A percentile compares a stretch with the other conserved stretches of the same genome.
These are phyloP conservation scores for Priceomyces fermenticarens DNA, from an alignment of 805 yeast genomes.

Conservation along the genomic window DNA sequence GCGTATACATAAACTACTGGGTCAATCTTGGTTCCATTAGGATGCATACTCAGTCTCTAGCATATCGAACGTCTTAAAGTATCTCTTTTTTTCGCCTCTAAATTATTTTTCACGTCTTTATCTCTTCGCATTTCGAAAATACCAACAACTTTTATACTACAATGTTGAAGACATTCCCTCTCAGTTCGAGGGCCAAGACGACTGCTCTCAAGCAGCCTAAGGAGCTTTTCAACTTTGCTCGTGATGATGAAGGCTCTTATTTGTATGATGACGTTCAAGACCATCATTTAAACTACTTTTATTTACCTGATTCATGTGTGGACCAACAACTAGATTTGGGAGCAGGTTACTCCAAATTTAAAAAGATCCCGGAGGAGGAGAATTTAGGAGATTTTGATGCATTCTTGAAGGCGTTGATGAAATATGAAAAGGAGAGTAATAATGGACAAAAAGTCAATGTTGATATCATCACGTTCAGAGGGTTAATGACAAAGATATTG, in stretches of 20 bases:
- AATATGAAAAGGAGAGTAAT: slow-evolving; percentile 47
- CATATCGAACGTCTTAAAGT: too few species aligned
- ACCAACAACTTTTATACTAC: too few species aligned
- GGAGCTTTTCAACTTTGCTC: slow-evolving; percentile 67
- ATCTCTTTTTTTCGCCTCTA: too few species aligned
- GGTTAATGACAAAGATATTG: slow-evolving; percentile 72
- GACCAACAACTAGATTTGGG: slow-evolving; percentile 59
- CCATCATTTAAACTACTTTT: slow-evolving; percentile 62
- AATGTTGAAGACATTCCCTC: slow-evolving; percentile 36
- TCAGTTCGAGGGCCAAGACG: slow-evolving; percentile 51
- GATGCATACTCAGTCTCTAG: too few species aligned
- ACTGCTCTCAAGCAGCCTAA: slow-evolving; percentile 83
- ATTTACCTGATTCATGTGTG: slow-evolving; percentile 72
- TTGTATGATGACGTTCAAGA: slow-evolving; percentile 47
- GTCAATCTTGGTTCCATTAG: too few species aligned
- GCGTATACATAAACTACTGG: too few species aligned
- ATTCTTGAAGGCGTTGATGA: slow-evolving; percentile 51
- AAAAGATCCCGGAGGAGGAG: slow-evolving; percentile 51
- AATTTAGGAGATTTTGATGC: slow-evolving; percentile 57
- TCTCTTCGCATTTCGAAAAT: too few species aligned
- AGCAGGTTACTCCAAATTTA: slow-evolving; percentile 61
- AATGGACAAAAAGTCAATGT: slow-evolving; percentile 47
- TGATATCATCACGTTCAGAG: slow-evolving; percentile 81
- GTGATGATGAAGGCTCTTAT: slow-evolving; percentile 51
- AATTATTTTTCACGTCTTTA: too few species aligned